Evolutionary conservation across 345 rosid species (phyloP).

Genomic region (Populus pruinosa): DNA sequence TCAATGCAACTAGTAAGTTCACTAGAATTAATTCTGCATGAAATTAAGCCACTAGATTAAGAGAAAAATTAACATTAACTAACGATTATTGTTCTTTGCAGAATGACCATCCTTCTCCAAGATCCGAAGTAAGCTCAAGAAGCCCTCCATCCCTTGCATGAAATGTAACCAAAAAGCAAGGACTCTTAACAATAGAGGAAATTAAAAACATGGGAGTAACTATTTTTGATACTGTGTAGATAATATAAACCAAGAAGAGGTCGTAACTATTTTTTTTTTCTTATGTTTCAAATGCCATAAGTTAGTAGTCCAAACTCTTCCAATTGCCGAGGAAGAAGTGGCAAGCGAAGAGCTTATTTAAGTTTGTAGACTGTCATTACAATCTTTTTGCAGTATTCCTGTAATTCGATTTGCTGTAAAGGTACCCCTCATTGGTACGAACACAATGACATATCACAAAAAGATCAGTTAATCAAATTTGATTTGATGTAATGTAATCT

Average conservation of each 20-base stretch:
- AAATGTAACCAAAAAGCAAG: not conserved
- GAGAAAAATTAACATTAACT: not conserved
- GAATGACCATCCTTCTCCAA: not conserved
- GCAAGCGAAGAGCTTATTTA: not conserved
- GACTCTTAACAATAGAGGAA: not conserved
- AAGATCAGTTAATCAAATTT: not conserved
- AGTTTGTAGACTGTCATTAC: not conserved
- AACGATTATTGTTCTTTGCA: not conserved
- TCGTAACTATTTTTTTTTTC: not conserved
- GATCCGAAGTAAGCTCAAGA: conserved; percentile 4
- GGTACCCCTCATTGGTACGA: not conserved
- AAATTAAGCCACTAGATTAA: not conserved
- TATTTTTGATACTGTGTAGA: not conserved
- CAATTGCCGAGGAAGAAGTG: not conserved
- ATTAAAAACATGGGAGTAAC: not conserved
- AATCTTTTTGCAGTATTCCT: not conserved
- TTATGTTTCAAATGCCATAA: not conserved
- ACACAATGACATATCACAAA: not conserved
- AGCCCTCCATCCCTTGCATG: not conserved
- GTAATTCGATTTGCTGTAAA: not conserved
- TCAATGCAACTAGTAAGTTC: not conserved
- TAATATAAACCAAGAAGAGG: not conserved
- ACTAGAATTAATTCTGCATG: not conserved
- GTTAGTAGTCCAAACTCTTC: not conserved
- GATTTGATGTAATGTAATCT: not conserved